Evolutionary conservation across 768 basidiomycete species (phyloP), one percentile per base, ranked within the genome.

Genomic region (Suillus variegatus): DNA sequence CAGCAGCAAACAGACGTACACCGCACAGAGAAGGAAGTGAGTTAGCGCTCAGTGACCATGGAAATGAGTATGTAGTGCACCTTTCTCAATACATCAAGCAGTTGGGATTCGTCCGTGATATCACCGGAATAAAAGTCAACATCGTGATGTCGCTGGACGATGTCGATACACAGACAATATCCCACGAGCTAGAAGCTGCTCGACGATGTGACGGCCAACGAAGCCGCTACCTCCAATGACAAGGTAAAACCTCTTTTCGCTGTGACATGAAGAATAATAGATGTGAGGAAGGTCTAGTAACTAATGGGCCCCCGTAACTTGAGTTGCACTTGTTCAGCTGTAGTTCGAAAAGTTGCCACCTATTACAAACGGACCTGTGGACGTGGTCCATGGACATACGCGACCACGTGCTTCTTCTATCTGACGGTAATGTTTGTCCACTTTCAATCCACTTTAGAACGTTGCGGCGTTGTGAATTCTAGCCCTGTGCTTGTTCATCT

Each of bases 171-270:
- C 91, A 86, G 20, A 98, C 94, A 44, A 84, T 79, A 79, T 93
- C 92, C 88, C 91, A 55, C 96, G 85, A 25, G 86, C 88, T 38
- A 92, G 75, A 62, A 99, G 86, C 62, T 88, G 87, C 70, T 95
- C 87, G 38, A 99, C 95, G 70, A 99, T 93, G 73, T 95, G 92
- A 65, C 94, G 82, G 54, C 97, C 95, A 28, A 97, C 81, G 76
- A 97, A 96, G 28, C 95, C 94, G 71, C 93, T 94, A 64, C 96
- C 96, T 28, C 97, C 97, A 73, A 98, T 91, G 72, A 99, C 95
- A 64, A 97, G 80, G 78, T 93, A 98, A 3, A n/a, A 87, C 81
- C 68, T 97, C 93, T 69, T 80, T 84, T 61, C 63, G 69, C 58
- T 68, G 68, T 22, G 58, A 60, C 40, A 60, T 60, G 58, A 32